Base-by-base conservation (phyloP, 129 eudicot genomes). In the Tagetes patula region DNA sequence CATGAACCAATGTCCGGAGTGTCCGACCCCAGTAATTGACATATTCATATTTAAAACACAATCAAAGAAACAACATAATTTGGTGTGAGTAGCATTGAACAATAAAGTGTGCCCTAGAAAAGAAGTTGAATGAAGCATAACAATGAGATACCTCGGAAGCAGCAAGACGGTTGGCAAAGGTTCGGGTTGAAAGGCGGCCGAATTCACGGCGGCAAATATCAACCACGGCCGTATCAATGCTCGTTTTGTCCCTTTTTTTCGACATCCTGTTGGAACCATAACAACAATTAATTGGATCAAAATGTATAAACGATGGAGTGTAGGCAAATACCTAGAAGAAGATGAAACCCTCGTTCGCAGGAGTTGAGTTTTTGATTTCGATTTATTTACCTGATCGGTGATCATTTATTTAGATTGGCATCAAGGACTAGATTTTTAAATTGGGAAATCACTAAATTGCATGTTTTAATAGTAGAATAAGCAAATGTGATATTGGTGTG, bases 191-290 rank as follows among this genome's bases (percentile, higher is more conserved):
- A 61, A 94, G 74, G 56, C 34, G 67, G 63, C 99, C 99, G 68
- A 94, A 74, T 70, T 90, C 96, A 32, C 99, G 90, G 68, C 81
- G 82, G 87, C 83, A 88, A 5, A 94, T 85, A 76, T 85, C 90
- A 8, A 82, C 82, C 8, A 90, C 83, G 39, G 96, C 84, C 64
- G 76, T 62, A 65, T 81, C 92, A 56, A 82, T 45, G 59, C 77
- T 77, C 48, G 77, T 46, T 65, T 80, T 74, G 8, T 68, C 62
- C 65, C 85, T 80, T 69, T 82, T 89, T 66, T 78, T 83, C 84
- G 83, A 74, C 81, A 77, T 77, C 38, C 65, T 62, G 43, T 43
- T 33, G 62, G 39, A 47, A 63, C 56, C 70, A 63, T 64, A 63
- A 36, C 41, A 37, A 33, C 13, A 37, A 33, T 30, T 27, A 39